Percentiles rank a stretch among this genome's conserved stretches.
Evolutionary conservation across 129 eudicot genomes (phyloP).

Genomic region (Flaveria linearis): DNA sequence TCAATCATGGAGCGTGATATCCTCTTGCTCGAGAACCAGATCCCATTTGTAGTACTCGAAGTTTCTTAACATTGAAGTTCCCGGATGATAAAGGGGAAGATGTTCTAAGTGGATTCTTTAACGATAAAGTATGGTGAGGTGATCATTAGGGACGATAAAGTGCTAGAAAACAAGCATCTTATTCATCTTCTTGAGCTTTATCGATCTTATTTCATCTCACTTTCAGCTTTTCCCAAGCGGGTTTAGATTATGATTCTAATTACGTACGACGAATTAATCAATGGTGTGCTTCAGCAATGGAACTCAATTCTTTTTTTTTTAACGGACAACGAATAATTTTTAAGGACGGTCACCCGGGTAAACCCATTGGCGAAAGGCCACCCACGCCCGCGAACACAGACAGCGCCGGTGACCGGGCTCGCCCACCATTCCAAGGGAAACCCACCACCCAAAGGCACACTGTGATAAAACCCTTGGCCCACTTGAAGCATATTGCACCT

Average conservation of each 20-base stretch:
- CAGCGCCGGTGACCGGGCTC: no score
- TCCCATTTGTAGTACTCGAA: constrained; percentile 33
- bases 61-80: constrained; percentile 19
- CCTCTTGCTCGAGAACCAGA: no score
- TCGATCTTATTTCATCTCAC: constrained; percentile 25
- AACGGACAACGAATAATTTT: no score
- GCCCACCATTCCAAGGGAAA: no score
- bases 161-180: constrained; percentile 7
- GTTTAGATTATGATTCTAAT: background rate
- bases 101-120: constrained; percentile 15
- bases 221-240: background rate
- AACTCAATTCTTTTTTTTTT: no score
- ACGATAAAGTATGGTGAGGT: constrained; percentile 22
- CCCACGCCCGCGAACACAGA: no score
- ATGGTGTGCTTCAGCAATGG: constrained; percentile 26
- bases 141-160: background rate
- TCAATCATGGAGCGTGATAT: constrained; percentile 27
- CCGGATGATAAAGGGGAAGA: constrained; percentile 22
- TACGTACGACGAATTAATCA: constrained; percentile 14
- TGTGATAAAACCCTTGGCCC: no score
- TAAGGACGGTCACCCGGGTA: no score
- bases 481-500: no score
- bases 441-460: no score
- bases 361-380: no score
- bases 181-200: constrained; percentile 42